phyloP scores from a whole-genome alignment of 75 land plant species.

The Sequoia sempervirens region DNA sequence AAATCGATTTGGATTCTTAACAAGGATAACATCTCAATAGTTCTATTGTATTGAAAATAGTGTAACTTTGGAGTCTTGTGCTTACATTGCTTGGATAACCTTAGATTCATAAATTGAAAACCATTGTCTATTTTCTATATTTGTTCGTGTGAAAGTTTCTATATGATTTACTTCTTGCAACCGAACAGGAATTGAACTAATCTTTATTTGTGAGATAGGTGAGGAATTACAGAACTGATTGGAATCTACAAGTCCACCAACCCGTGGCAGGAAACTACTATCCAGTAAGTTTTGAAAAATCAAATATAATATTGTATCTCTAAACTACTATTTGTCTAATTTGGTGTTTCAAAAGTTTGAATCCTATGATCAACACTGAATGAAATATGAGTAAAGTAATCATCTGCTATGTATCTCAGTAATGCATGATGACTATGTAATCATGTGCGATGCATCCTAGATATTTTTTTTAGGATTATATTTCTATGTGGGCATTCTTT shows the following conservation, averaged over 20 bases:
- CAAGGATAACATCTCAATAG: background rate
- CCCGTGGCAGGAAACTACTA: conserved; percentile 83
- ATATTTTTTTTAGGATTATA: background rate
- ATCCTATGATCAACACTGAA: background rate
- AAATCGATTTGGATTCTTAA: background rate
- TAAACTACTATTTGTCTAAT: background rate
- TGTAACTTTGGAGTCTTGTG: background rate
- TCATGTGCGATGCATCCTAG: too few relatives aligned
- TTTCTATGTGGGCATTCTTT: background rate
- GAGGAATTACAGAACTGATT: conserved; percentile 63
- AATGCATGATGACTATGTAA: too few relatives aligned
- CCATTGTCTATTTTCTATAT: background rate
- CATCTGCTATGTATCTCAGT: background rate
- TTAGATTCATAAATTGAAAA: background rate
- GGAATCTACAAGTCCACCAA: conserved; percentile 57
- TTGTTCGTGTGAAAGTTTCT: background rate
- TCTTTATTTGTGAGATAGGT: conserved; percentile 30
- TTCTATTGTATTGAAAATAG: background rate
- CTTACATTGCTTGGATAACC: background rate
- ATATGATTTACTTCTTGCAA: background rate
- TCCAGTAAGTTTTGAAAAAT: conserved; percentile 38
- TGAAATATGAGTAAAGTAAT: background rate
- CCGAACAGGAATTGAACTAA: background rate
- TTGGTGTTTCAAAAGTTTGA: background rate
- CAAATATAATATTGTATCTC: background rate